Conservation (phyloP, 1,139 yeast genomes). For the Yamadazyma atlantica region DNA sequence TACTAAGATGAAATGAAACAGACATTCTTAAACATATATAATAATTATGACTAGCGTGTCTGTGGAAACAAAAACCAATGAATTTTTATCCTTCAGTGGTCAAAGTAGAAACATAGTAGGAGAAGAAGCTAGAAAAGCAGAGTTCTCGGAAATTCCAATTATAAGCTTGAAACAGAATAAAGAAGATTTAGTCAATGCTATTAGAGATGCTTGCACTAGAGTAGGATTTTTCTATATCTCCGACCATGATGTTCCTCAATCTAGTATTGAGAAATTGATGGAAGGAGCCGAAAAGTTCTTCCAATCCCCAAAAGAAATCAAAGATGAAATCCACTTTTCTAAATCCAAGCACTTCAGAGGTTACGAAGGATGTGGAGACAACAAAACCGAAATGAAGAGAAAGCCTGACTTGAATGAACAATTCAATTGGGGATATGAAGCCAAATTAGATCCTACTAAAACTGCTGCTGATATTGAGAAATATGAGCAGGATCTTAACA, state of each 20-base stretch:
- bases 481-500: constrained; percentile 7
- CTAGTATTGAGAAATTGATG: constrained; percentile 9
- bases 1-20: neutral
- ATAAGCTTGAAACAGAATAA: constrained; percentile 12
- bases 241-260: constrained; percentile 14
- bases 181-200: constrained; percentile 7
- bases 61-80: constrained; percentile 2
- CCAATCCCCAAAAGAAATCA: constrained; percentile 11
- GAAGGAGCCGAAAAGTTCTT: constrained; percentile 12
- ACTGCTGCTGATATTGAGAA: constrained; percentile 11
- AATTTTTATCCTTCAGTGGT: constrained; percentile 14
- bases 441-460: constrained; percentile 14
- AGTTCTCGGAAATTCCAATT: constrained; percentile 15
- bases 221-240: constrained; percentile 16
- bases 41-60: neutral
- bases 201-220: constrained; percentile 15
- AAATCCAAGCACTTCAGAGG: constrained; percentile 16
- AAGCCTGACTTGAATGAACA: constrained; percentile 17
- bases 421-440: constrained; percentile 18
- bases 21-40: neutral
- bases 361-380: constrained; percentile 17
- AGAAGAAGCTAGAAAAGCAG: constrained; percentile 13
- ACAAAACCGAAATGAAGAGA: constrained; percentile 14
- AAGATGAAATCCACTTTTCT: constrained; percentile 14
- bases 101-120: constrained; percentile 8